Percentiles rank a stretch among this genome's conserved stretches.
Evolutionary conservation across 139 green algal species (phyloP).

Genomic region (Chlorella sp.): DNA sequence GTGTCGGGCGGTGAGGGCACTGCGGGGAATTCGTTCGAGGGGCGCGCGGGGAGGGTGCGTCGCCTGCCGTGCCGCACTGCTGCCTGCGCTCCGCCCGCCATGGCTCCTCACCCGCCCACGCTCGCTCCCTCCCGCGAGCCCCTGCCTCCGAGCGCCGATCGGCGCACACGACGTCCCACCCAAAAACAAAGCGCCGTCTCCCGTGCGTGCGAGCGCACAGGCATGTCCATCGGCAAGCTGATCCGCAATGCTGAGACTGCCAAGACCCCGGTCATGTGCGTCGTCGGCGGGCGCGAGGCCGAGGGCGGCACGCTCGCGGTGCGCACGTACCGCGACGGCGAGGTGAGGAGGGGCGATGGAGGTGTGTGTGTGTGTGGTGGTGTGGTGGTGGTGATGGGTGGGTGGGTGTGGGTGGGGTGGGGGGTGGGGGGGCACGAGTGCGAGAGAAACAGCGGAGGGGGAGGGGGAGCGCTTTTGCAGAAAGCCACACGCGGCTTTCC

Average conservation of each 20-base stretch:
- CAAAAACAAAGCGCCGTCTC: too few species aligned
- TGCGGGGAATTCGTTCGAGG: neutral
- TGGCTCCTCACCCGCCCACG: too few species aligned
- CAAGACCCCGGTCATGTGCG: conserved; percentile 86
- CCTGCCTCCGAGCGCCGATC: neutral
- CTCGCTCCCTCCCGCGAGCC: too few species aligned
- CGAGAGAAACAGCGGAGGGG: too few species aligned
- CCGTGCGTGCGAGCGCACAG: too few species aligned
- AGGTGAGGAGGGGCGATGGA: too few species aligned
- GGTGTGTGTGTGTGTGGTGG: too few species aligned
- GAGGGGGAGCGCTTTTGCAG: too few species aligned
- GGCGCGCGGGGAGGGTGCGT: neutral
- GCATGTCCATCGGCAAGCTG: conserved; percentile 60
- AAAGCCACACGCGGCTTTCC: too few species aligned
- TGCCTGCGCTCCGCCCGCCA: neutral
- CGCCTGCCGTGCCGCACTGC: neutral
- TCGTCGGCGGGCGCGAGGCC: conserved; percentile 80
- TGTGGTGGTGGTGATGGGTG: too few species aligned
- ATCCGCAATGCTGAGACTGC: conserved; percentile 79
- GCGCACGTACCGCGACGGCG: conserved; percentile 62
- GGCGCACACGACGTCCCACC: neutral
- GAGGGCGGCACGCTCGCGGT: conserved; percentile 64
- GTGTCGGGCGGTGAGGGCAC: conserved; percentile 39
- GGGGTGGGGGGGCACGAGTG: too few species aligned
- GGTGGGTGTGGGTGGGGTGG: too few species aligned